A percentile compares a stretch with the other conserved stretches of the same genome.
phyloP scores from a whole-genome alignment of 1,139 yeast genomes.

The Blastobotrys serpentis region DNA sequence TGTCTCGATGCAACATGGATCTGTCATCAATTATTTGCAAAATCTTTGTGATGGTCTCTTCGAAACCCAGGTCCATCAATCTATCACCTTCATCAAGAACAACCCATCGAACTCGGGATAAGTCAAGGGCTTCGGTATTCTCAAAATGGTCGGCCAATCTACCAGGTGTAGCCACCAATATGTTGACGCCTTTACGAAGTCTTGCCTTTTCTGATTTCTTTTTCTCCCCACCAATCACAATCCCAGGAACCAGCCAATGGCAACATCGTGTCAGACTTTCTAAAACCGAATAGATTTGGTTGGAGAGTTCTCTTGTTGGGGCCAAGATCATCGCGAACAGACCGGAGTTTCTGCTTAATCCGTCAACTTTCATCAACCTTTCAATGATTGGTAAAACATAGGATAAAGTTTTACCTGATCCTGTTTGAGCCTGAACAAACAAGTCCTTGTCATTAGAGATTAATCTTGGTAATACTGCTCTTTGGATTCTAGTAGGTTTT shows the following conservation, averaged over 20 bases:
- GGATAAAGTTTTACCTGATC: slow-evolving; percentile 97
- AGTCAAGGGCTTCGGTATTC: slow-evolving; percentile 86
- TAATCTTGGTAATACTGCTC: slow-evolving; percentile 74
- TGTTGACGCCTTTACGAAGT: slow-evolving; percentile 91
- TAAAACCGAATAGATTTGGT: slow-evolving; percentile 94
- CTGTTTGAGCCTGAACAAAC: slow-evolving; percentile 93
- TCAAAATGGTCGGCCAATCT: slow-evolving; percentile 97
- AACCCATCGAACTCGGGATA: slow-evolving; percentile 93
- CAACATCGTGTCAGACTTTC: slow-evolving; percentile 89
- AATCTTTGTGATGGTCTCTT: slow-evolving; percentile 93
- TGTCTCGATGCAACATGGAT: slow-evolving; percentile 31
- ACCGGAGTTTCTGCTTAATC: slow-evolving; percentile 92
- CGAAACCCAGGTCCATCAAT: slow-evolving; percentile 90
- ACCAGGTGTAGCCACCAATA: slow-evolving; percentile 96
- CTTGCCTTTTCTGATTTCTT: slow-evolving; percentile 95
- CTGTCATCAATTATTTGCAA: slow-evolving; percentile 50
- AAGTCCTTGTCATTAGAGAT: slow-evolving; percentile 55
- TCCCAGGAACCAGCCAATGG: slow-evolving; percentile 98
- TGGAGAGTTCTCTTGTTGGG: slow-evolving; percentile 98
- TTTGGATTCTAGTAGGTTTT: slow-evolving; percentile 84
- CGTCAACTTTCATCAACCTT: slow-evolving; percentile 98
- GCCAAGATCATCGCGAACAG: slow-evolving; percentile 91
- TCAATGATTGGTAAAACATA: slow-evolving; percentile 94
- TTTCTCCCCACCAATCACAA: slow-evolving; percentile 98
- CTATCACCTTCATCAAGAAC: slow-evolving; percentile 97